Base-by-base conservation (phyloP, 805 yeast species). In the Saccharomycopsis sp. region DNA sequence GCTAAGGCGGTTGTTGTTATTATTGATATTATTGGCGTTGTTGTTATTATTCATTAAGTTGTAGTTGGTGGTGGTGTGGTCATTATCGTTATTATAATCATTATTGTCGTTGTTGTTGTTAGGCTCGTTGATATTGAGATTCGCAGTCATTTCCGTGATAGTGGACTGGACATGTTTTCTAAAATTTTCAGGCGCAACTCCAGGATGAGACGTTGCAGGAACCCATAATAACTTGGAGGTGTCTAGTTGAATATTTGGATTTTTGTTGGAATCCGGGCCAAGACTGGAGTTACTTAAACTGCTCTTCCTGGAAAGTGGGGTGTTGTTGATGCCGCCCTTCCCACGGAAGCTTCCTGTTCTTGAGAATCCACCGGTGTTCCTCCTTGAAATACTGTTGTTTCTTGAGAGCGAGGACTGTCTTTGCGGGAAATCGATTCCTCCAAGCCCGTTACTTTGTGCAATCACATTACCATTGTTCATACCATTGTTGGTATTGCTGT, bases 151-250 rank as follows among this genome's bases (percentile, higher is more conserved):
- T 40, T 45, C 49, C n/a, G 51, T 46, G 52, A 58, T 52, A 33
- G 58, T 63, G 48, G 55, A 59, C 39, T 78, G 78, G 34, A 82
- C 77, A 54, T 80, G 81, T 49, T 69, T 71, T 49, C 77, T 65
- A 61, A 77, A 81, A 52, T 83, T 85, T 53, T 84, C 94, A 2
- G 97, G 97, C 19, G 94, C 88, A n/a, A 89, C 72, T 52, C 83
- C 89, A 1, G 97, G 97, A 57, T 92, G 98, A 29, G 86, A 68
- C 48, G 75, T 77, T 2, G 97, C 98, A 0, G 97, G 97, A 1
- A 92, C 96, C 98, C 98, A 89, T 40, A 89, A 63, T 23, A 83
- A 61, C 43, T 73, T 63, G 36, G 71, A 70, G 13, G 71, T 61
- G 40, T 61, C 64, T 19, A 52, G 46, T 13, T 12, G 32, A 15